phyloP scores from a whole-genome alignment of 257 asterid species.

The Eustoma russellianum region DNA sequence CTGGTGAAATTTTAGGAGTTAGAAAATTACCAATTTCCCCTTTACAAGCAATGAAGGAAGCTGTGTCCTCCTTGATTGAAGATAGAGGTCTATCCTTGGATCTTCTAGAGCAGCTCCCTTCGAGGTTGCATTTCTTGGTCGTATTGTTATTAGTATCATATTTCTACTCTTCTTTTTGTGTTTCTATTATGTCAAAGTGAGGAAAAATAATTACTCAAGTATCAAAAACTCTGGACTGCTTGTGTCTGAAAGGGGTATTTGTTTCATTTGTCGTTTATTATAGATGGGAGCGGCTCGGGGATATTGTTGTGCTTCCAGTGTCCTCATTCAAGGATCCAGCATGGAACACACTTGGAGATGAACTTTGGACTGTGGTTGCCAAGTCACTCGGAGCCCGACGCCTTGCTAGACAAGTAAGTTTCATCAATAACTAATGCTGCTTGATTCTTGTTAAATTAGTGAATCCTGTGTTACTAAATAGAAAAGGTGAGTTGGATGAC shows the following conservation, averaged over 20 bases:
- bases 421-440: not conserved
- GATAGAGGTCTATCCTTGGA: constrained; percentile 42
- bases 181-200: not conserved
- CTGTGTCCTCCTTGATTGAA: constrained; percentile 46
- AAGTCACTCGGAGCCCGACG: constrained; percentile 65
- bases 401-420: constrained; percentile 82
- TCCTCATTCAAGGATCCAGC: constrained; percentile 62
- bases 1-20: constrained; percentile 50
- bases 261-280: constrained; percentile 10
- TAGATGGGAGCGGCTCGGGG: constrained; percentile 98
- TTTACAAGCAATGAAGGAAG: constrained; percentile 64
- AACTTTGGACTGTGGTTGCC: constrained; percentile 83
- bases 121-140: constrained; percentile 46
- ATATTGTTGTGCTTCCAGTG: constrained; percentile 68
- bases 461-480: too few species aligned
- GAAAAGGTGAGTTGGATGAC: too few species aligned
- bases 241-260: not conserved
- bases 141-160: not conserved
- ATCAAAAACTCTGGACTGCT: not conserved
- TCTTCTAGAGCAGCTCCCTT: constrained; percentile 71
- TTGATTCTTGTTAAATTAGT: not conserved
- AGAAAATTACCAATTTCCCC: constrained; percentile 63
- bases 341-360: constrained; percentile 63
- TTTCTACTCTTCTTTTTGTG: not conserved
- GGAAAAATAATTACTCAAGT: not conserved